phyloP scores from a whole-genome alignment of 73 alveolate species.

The Paramecium pentaurelia region DNA sequence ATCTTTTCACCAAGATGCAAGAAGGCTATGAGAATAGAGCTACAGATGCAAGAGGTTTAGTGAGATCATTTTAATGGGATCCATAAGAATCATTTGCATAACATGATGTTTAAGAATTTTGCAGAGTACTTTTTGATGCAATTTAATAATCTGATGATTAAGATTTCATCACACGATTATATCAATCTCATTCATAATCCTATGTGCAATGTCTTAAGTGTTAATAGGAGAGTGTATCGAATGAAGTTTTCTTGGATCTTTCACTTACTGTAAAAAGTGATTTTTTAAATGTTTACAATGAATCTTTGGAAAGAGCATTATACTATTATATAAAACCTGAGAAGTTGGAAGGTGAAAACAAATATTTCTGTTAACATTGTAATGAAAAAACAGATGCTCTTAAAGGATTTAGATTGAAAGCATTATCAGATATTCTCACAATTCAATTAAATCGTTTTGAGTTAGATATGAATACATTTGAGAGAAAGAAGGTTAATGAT shows the following conservation, averaged over 20 bases:
- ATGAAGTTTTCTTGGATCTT: slow-evolving; percentile 82
- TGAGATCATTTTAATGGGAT: slow-evolving; percentile 76
- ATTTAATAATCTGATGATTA: slow-evolving; percentile 78
- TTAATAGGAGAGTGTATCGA: slow-evolving; percentile 73
- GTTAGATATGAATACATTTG: slow-evolving; percentile 67
- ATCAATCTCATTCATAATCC: slow-evolving; percentile 78
- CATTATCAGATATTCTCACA: slow-evolving; percentile 78
- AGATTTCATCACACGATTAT: slow-evolving; percentile 76
- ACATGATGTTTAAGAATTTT: slow-evolving; percentile 86
- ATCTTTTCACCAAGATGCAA: slow-evolving; percentile 72
- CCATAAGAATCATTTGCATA: slow-evolving; percentile 64
- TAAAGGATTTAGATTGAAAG: slow-evolving; percentile 82
- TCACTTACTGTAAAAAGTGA: slow-evolving; percentile 89
- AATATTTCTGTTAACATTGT: slow-evolving; percentile 86
- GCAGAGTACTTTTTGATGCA: slow-evolving; percentile 95
- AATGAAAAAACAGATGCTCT: slow-evolving; percentile 84
- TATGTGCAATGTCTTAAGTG: slow-evolving; percentile 89
- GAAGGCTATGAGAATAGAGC: slow-evolving; percentile 12
- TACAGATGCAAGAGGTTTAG: slow-evolving; percentile 69
- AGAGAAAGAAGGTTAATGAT: slow-evolving; percentile 56
- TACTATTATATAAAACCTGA: slow-evolving; percentile 92
- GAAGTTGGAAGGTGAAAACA: slow-evolving; percentile 82
- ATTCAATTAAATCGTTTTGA: slow-evolving; percentile 88
- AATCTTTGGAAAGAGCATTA: slow-evolving; percentile 84
- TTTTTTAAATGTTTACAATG: slow-evolving; percentile 81